Conservation (phyloP, 805 yeast genomes). For the Maudiozyma saulgeensis region DNA sequence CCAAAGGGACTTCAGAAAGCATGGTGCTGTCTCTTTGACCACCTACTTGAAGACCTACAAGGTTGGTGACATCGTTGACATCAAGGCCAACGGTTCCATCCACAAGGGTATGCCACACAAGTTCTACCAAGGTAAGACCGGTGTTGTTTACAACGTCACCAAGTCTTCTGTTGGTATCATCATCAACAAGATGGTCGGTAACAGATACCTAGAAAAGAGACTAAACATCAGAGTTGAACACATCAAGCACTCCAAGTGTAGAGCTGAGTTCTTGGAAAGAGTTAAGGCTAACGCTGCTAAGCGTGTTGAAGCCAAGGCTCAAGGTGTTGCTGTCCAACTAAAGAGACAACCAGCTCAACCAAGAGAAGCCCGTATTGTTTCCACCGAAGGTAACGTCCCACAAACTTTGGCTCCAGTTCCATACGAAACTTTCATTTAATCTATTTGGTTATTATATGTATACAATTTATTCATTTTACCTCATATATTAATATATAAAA, state of each 20-base stretch:
- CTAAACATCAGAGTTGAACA: constrained; percentile 98
- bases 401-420: constrained; percentile 98
- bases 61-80: constrained; percentile 99
- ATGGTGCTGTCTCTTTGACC: constrained; percentile 90
- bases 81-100: constrained; percentile 97
- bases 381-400: constrained; percentile 77
- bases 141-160: constrained; percentile 98
- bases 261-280: constrained; percentile 97
- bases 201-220: constrained; percentile 98
- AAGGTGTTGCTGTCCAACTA: constrained; percentile 82
- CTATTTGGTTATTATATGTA: constrained; percentile 12
- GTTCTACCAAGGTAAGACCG: constrained; percentile 99
- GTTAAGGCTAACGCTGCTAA: constrained; percentile 93
- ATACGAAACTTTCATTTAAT: constrained; percentile 98
- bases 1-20: constrained; percentile 97
- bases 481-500: constrained; percentile 12
- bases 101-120: constrained; percentile 99
- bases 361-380: constrained; percentile 81
- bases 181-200: constrained; percentile 95
- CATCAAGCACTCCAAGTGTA: constrained; percentile 98
- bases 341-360: constrained; percentile 99
- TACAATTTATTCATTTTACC: constrained; percentile 4
- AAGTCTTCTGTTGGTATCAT: constrained; percentile 97
- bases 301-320: constrained; percentile 88
- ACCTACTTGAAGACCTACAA: constrained; percentile 96